Evolutionary conservation across 257 asterid species (phyloP).

Genomic region (Echites panduratus): DNA sequence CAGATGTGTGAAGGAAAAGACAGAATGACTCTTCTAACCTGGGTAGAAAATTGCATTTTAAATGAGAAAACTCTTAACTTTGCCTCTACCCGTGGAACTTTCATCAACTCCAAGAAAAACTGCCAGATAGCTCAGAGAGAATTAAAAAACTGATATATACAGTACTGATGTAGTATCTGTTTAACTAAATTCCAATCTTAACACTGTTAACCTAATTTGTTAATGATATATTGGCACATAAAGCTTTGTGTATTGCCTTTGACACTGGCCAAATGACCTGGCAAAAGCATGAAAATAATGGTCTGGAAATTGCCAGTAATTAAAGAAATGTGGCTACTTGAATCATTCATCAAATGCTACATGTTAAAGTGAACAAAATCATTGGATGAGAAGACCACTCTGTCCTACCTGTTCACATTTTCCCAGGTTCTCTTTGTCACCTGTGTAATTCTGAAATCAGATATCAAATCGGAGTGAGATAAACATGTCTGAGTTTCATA

Average conservation of each 20-base stretch:
- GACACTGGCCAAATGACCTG: not conserved
- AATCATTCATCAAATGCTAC: slow-evolving; percentile 6
- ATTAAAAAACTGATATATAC: not conserved
- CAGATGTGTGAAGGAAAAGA: not conserved
- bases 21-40: slow-evolving; percentile 38
- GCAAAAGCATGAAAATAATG: not conserved
- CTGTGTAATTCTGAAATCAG: slow-evolving; percentile 60
- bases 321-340: not conserved
- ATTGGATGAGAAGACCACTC: slow-evolving; percentile 4
- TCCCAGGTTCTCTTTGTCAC: slow-evolving; percentile 74
- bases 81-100: slow-evolving; percentile 75
- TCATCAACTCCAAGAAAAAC: slow-evolving; percentile 83
- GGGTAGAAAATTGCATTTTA: slow-evolving; percentile 56
- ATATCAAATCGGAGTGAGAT: slow-evolving; percentile 20
- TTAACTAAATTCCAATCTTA: not conserved
- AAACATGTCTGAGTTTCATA: slow-evolving; percentile 3
- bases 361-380: not conserved
- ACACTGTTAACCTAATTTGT: not conserved
- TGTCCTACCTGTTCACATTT: slow-evolving; percentile 73
- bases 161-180: not conserved
- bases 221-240: not conserved
- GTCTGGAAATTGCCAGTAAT: not conserved
- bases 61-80: slow-evolving; percentile 74
- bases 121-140: slow-evolving; percentile 25
- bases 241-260: not conserved